Percentiles rank a stretch among this genome's conserved stretches.
Evolutionary conservation across 2,329 filamentous ascomycete genomes (phyloP).

Genomic region (Cephalotrichum gorgonifer): DNA sequence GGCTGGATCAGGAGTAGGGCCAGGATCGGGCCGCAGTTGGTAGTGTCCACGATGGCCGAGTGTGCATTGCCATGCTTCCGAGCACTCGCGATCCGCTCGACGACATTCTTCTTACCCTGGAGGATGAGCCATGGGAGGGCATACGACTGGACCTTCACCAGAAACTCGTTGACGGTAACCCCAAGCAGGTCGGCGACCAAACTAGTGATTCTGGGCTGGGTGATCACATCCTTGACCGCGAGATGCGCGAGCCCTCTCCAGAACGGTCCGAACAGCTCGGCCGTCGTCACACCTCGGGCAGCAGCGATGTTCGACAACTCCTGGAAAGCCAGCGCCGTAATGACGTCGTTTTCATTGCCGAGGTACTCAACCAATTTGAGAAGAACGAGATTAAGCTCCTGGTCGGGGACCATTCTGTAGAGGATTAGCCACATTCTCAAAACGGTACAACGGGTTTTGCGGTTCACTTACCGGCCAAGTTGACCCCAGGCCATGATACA

Average conservation of each 20-base stretch:
- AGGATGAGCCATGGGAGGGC: slow-evolving; percentile 82
- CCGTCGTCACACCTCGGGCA: slow-evolving; percentile 48
- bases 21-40: slow-evolving; percentile 47
- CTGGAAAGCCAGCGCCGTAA: slow-evolving; percentile 73
- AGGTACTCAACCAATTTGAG: slow-evolving; percentile 79
- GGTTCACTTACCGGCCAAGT: slow-evolving; percentile 54
- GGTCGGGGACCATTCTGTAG: slow-evolving; percentile 57
- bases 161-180: slow-evolving; percentile 62
- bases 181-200: slow-evolving; percentile 72
- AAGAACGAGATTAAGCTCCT: slow-evolving; percentile 79
- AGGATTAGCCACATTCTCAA: neutral
- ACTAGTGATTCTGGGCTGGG: slow-evolving; percentile 71
- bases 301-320: slow-evolving; percentile 61
- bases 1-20: slow-evolving; percentile 50
- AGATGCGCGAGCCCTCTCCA: slow-evolving; percentile 79
- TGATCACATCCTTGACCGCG: slow-evolving; percentile 70
- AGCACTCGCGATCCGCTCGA: slow-evolving; percentile 71
- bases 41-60: slow-evolving; percentile 40
- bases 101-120: slow-evolving; percentile 64
- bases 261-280: slow-evolving; percentile 70
- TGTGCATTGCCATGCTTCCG: slow-evolving; percentile 58
- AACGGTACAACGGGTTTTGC: neutral
- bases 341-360: slow-evolving; percentile 68
- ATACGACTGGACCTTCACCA: slow-evolving; percentile 66
- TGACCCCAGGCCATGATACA: slow-evolving; percentile 81